Conservation (phyloP, 2,329 filamentous ascomycete species). For the Byssoonygena ceratinophila region DNA sequence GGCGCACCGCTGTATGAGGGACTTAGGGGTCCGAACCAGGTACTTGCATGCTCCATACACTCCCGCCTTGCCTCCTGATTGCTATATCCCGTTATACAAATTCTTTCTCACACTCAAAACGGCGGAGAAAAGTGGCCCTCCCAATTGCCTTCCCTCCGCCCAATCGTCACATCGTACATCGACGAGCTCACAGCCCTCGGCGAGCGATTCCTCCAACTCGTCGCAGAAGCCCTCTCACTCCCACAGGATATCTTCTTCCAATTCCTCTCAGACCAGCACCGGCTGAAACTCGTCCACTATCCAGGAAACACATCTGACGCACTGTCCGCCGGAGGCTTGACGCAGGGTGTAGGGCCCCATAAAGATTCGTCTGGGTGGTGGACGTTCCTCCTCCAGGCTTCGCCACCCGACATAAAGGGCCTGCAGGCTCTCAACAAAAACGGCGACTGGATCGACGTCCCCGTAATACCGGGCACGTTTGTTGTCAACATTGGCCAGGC, state of each 20-base stretch:
- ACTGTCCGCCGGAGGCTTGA: background rate
- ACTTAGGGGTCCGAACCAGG: slow-evolving; percentile 41
- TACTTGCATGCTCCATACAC: no score
- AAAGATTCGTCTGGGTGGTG: slow-evolving; percentile 56
- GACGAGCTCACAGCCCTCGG: slow-evolving; percentile 42
- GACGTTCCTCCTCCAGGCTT: slow-evolving; percentile 54
- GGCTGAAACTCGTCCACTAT: slow-evolving; percentile 50
- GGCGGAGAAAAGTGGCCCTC: slow-evolving; percentile 43
- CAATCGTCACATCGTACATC: slow-evolving; percentile 42
- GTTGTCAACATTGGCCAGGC: slow-evolving; percentile 39
- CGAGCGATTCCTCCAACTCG: slow-evolving; percentile 46
- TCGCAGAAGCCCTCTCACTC: slow-evolving; percentile 46
- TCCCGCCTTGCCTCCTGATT: no score
- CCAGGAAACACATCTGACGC: slow-evolving; percentile 27
- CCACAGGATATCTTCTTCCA: slow-evolving; percentile 41
- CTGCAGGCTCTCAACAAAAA: slow-evolving; percentile 36
- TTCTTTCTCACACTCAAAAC: no score
- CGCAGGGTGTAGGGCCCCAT: slow-evolving; percentile 51
- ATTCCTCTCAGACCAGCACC: slow-evolving; percentile 48
- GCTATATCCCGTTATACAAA: no score
- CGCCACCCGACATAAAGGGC: slow-evolving; percentile 39
- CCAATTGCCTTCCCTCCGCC: slow-evolving; percentile 27
- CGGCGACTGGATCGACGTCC: slow-evolving; percentile 35
- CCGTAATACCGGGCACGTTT: slow-evolving; percentile 31
- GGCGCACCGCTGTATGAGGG: slow-evolving; percentile 34